Percentiles rank a stretch among this genome's conserved stretches.
These are phyloP conservation scores for Aspergillus haitiensis DNA, from an alignment of 495 filamentous ascomycete genomes.

Conservation along the genomic window DNA sequence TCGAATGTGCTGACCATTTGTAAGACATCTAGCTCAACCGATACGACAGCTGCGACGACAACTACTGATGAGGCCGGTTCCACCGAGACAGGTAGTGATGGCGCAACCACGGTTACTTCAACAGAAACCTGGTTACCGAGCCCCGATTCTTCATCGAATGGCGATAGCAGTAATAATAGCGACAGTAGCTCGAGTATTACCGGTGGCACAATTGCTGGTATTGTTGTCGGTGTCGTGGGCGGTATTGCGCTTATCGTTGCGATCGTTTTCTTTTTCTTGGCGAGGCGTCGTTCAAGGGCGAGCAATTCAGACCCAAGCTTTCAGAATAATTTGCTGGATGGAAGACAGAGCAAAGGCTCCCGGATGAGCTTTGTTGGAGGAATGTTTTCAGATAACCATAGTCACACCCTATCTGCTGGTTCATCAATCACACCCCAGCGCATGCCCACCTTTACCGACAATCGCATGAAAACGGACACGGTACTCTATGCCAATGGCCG, in stretches of 20 bases:
- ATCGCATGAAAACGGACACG: conserved; percentile 46
- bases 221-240: conserved; percentile 52
- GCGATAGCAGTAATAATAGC: neutral
- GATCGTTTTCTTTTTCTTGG: conserved; percentile 43
- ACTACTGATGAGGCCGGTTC: conserved; percentile 48
- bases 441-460: conserved; percentile 44
- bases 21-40: conserved; percentile 32
- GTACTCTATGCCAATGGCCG: conserved; percentile 48
- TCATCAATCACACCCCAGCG: conserved; percentile 30
- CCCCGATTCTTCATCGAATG: conserved; percentile 17
- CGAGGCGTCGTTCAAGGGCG: conserved; percentile 39
- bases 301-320: conserved; percentile 38
- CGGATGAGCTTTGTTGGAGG: conserved; percentile 48
- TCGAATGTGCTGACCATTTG: neutral
- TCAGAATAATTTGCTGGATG: conserved; percentile 34
- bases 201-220: conserved; percentile 46
- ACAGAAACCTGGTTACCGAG: conserved; percentile 29
- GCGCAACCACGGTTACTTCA: conserved; percentile 20
- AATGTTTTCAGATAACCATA: conserved; percentile 43
- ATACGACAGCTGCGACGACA: conserved; percentile 36
- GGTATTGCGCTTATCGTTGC: conserved; percentile 43
- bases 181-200: conserved; percentile 30
- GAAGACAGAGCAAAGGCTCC: conserved; percentile 48
- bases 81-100: conserved; percentile 54
- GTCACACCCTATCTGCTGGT: conserved; percentile 38